Base-by-base conservation (phyloP, 2,329 filamentous ascomycete genomes). In the Aspergillus sp. region DNA sequence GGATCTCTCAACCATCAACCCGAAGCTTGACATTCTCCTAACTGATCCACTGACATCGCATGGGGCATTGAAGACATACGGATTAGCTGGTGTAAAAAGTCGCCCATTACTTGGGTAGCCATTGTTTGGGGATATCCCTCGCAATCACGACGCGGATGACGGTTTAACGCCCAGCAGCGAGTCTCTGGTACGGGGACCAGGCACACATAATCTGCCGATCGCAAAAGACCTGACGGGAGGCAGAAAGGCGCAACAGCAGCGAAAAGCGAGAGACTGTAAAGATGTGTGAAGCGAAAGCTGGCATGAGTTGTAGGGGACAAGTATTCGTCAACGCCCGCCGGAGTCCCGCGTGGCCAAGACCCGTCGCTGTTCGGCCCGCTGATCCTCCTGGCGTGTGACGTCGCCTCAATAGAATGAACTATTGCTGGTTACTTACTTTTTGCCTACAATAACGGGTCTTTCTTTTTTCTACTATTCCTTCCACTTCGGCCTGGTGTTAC, bases 21-120 rank as follows among this genome's bases (percentile, higher is more conserved):
- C 32, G 32, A 36, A 17, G 32, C 17, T 28, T 28, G 23, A 28
- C 25, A n/a, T 25, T 3, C 39, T 17, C 41, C n/a, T 49, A 4
- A 17, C 8, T 9, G 23, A n/a, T 1, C 2, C 3, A 12, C 28
- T 32, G 8, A 7, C 9, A 25, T 23, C 43, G 57, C 47, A 53
- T 28, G 21, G 32, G 32, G 15, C 21, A 25, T 39, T 39, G 41
- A 28, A 45, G 5, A 72, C 76, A 60, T 74, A 78, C 76, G 70
- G 48, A 78, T 67, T 54, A 78, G 63, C 57, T 71, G 69, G 64
- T 73, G 68, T 60, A 73, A 63, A 61, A 71, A 65, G 53, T 76
- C 70, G 65, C 73, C 72, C 67, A 75, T 69, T 23, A 76, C 28
- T 69, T 72, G 73, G 59, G 65, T 64, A 62, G 74, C 74, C 76